Evolutionary conservation across 106 monocot species (phyloP), one percentile per base, ranked within the genome.

Genomic region (Acorus gramineus): DNA sequence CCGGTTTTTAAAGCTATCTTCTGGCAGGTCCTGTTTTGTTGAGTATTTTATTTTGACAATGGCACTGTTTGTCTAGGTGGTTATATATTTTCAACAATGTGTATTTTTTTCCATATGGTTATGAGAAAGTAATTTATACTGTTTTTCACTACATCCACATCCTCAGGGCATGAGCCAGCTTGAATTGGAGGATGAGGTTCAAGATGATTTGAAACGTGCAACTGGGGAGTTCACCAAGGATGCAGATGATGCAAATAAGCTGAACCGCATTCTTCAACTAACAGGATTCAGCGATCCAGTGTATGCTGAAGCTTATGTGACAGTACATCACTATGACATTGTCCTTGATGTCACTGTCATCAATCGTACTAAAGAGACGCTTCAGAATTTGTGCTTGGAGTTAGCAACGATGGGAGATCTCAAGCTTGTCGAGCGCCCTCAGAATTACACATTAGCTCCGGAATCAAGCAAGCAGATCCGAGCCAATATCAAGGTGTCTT

Each of bases 281-380:
- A 93, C 93, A 10, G 89, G 93, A 55, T 93, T 93, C 63, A 89
- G 88, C 47, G 89, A 93, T 69, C 93, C 89, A 53, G 89, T 93
- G 0, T 89, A 93, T 77, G 93, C 93, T 69, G 93, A 93, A 72
- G 93, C 93, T 28, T 93, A 76, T 74, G 89, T 93, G 4, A 89
- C 93, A 4, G 85, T 93, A 50, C 85, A 93, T 67, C 89, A 93
- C 66, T 93, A 93, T 72, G 93, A 93, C 72, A 93, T 93, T 67
- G 89, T 93, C 42, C 89, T 93, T 56, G 93, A 93, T 76, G 89
- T 93, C n/a, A 93, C 93, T 11, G 80, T 93, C 61, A 87, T 93
- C 12, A 93, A 89, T 58, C 80, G 93, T 44, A 93, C 93, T 6
- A 85, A 85, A 61, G 82, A 89, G 9, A 93, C 93, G 28, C 93